Evolutionary conservation across 805 yeast genomes (phyloP), one percentile per base, ranked within the genome.

Genomic region (Candida khao-thaluensis): DNA sequence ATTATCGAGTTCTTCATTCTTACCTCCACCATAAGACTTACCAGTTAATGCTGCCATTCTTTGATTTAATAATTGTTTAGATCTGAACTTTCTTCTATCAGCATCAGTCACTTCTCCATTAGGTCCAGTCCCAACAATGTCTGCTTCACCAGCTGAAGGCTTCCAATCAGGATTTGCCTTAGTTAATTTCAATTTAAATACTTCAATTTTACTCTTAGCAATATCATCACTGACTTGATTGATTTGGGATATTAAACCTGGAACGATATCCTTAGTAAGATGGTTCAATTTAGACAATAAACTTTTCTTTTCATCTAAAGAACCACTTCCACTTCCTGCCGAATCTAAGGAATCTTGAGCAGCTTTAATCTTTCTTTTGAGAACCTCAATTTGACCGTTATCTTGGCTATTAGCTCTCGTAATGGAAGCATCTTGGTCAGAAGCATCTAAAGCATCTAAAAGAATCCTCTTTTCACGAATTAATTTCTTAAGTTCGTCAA

Each of bases 41-140:
- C 96, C 96, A 0, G 97, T 90, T 52, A 91, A 74, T 3, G 91
- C 87, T 20, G 96, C 95, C 95, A 91, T 89, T 50, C 95, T 76
- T 36, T 90, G 85, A 47, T 81, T 80, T 50, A 93, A 69, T 41
- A 81, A 64, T 28, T 91, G 95, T 54, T 85, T 83, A 29, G 86
- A 81, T 50, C 76, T 82, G 27, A 91, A 93, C 51, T 85, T 84
- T 47, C 85, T 76, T 43, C 85, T 76, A 56, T 90, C 97, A 10
- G 79, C 63, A 17, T 86, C 96, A 2, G 97, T 90, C 7, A 88
- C 76, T 43, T 79, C 79, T 21, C 97, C 97, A 53, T 83, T 79
- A 33, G 88, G 83, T 6, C 97, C 98, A 5, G 93, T 77, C 4
- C 96, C 97, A 18, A 72, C 69, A 35, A 83, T 72, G 10, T 64